Base-by-base conservation (phyloP, 1,284 basidiomycete species). In the Apiotrichum sp. region DNA sequence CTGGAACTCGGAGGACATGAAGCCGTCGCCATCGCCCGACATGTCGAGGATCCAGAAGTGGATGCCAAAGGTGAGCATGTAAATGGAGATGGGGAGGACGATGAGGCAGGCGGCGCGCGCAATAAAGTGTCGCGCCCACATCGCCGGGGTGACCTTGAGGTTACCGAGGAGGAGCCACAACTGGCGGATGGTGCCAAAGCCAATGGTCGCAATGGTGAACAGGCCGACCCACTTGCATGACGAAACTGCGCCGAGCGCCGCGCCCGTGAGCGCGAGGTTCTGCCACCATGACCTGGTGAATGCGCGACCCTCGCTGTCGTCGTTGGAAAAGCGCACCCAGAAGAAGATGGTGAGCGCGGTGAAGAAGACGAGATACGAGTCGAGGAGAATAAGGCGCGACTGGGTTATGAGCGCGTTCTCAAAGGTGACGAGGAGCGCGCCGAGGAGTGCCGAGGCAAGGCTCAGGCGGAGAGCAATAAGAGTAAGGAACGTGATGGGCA, bases 1-100 rank as follows among this genome's bases (percentile, higher is more conserved):
- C 76, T 97, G 93, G 78, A 99, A 98, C 68, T 93, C 91, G 11
- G 92, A 90, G 78, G 88, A 93, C 96, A 99, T 98, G 77, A 98
- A 98, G 0, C 92, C 91, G 73, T 98, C 96, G 1, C 96, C 96
- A 57, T 97, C 93, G 36, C 96, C 96, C 3, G 89, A 88, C 73
- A 86, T 87, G 68, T 84, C 83, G 36, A 99, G 80, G 61, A 99
- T 83, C 71, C 85, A 76, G 76, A 99, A 95, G 74, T 99, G 96
- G 52, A 99, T 86, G 72, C 86, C 82, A 78, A 99, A 99, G 85
- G 93, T 93, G 68, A 80, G 74, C 87, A 98, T 89, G 79, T 99
- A 99, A 75, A 99, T 92, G 38, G 86, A 43, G 36, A 86, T 71
- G 2, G 96, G 95, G 3, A 98, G 73, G 35, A 80, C 79, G 65